These are phyloP conservation scores for Fragilaria radians DNA, from an alignment of 108 stramenopile genomes.

Conservation along the genomic window DNA sequence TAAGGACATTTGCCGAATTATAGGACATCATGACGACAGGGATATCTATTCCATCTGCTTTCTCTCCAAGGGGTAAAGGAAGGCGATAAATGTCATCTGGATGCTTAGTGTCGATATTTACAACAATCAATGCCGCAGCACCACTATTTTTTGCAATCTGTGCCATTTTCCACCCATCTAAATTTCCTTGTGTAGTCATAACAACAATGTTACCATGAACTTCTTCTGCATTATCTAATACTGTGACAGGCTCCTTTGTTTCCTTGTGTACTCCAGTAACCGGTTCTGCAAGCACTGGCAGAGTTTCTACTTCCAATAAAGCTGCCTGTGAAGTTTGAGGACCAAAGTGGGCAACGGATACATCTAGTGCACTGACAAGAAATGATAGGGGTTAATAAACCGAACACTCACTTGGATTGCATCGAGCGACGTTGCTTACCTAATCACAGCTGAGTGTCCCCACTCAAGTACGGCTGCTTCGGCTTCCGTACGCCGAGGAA, in stretches of 20 bases:
- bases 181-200: constrained; percentile 64
- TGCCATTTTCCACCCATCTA: constrained; percentile 74
- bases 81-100: constrained; percentile 82
- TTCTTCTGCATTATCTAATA: constrained; percentile 63
- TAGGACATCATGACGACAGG: constrained; percentile 84
- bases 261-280: constrained; percentile 46
- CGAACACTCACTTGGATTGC: neutral
- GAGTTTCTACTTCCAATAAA: constrained; percentile 81
- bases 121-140: constrained; percentile 80
- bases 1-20: constrained; percentile 78
- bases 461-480: constrained; percentile 89
- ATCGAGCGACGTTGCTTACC: neutral
- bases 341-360: constrained; percentile 76
- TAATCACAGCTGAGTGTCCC: constrained; percentile 84
- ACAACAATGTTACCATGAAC: constrained; percentile 81
- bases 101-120: constrained; percentile 68
- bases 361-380: constrained; percentile 68
- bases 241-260: constrained; percentile 3
- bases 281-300: constrained; percentile 67
- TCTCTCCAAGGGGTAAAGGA: constrained; percentile 26
- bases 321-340: constrained; percentile 80
- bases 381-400: neutral
- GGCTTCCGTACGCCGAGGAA: constrained; percentile 64
- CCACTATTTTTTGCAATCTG: constrained; percentile 70
- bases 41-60: constrained; percentile 70